Evolutionary conservation across 169 alveolate species (phyloP).

Genomic region (Plasmodium blacklocki): DNA sequence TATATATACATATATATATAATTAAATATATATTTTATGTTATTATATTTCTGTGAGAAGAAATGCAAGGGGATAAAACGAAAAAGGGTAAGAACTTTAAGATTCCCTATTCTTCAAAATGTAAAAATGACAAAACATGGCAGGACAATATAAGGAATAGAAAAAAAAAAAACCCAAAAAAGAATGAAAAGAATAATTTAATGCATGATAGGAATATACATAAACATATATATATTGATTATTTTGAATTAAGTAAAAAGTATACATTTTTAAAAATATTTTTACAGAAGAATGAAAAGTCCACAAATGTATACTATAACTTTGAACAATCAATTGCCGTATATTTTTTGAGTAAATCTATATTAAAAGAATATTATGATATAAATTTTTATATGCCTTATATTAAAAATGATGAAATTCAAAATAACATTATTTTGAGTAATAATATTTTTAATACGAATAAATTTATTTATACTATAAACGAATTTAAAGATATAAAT

Average conservation of each 20-base stretch:
- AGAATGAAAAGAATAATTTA: neutral
- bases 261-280: conserved; percentile 34
- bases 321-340: conserved; percentile 60
- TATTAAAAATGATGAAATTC: conserved; percentile 7
- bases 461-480: neutral
- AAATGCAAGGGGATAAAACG: too few relatives aligned
- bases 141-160: neutral
- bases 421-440: neutral
- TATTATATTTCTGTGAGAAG: too few relatives aligned
- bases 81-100: too few relatives aligned
- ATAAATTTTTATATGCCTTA: conserved; percentile 60
- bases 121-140: too few relatives aligned
- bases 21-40: too few relatives aligned
- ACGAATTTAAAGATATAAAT: conserved; percentile 11
- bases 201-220: conserved; percentile 76
- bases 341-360: conserved; percentile 70
- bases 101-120: too few relatives aligned
- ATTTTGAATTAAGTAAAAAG: conserved; percentile 60
- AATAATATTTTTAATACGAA: neutral
- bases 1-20: too few relatives aligned
- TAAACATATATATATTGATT: conserved; percentile 25
- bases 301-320: conserved; percentile 34
- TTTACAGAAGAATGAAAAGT: conserved; percentile 22
- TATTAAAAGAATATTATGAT: conserved; percentile 46
- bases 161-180: neutral